Base-by-base conservation (phyloP, 164 flowering plant genomes). In the Macadamia tetraphylla region DNA sequence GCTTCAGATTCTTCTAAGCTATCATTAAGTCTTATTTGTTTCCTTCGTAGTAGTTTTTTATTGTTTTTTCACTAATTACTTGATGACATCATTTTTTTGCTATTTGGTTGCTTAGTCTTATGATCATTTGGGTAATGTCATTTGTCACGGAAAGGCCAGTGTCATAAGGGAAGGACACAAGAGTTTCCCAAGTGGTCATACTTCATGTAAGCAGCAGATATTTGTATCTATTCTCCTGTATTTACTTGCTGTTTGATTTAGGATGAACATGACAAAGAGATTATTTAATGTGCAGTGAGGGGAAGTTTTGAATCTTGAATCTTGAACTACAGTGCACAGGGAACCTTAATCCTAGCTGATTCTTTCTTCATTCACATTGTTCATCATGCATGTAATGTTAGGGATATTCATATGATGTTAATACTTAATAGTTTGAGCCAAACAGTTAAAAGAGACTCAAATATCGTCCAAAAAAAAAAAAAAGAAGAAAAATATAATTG, bases 151-250 rank as follows among this genome's bases (percentile, higher is more conserved):
- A 12, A 48, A 75, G n/a, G 73, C 43, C 0, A 81, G 83, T 58
- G 90, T 62, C 15, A 82, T 92, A 44, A 87, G 70, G 77, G 98
- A 90, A 83, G 96, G 96, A 35, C 88, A 92, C 46, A 92, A 88
- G 76, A 92, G 98, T 69, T 92, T 92, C 61, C 92, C 95, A 18
- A 91, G 97, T 69, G 97, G 95, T 17, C 97, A 91, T 75, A 68
- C 90, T 65, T 86, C 97, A 63, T 81, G 97, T 91, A 85, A 88
- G 87, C 40, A 64, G 17, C 43, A 51, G 7, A 0, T 3, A 5
- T 5, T 29, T 31, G 40, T 29, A 18, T 31, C 8, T 40, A 13
- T 51, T 18, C 55, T 60, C 31, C 57, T 49, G 11, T 65, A 68
- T 30, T 13, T 42, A 63, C n/a, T 30, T 9, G 62, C 17, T 9